Percentiles rank a stretch among this genome's conserved stretches.
These are phyloP conservation scores for Pleurotus pulmonarius DNA, from an alignment of 768 basidiomycete species.

Conservation along the genomic window DNA sequence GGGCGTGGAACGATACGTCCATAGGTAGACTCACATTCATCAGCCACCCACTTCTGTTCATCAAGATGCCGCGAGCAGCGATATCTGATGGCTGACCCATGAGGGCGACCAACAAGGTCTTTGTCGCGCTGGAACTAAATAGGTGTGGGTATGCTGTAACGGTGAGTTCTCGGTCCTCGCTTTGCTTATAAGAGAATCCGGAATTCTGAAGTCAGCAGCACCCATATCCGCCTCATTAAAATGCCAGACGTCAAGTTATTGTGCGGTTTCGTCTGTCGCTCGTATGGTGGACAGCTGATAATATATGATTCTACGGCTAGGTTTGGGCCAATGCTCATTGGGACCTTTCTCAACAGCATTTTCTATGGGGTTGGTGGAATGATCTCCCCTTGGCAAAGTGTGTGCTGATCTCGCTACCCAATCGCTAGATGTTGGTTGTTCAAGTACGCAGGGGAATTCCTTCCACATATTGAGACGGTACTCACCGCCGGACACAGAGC, in stretches of 20 bases:
- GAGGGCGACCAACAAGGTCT: too few species aligned
- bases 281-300: background rate
- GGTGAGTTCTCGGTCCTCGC: too few species aligned
- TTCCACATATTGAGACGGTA: background rate
- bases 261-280: background rate
- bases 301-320: conserved; percentile 7
- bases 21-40: too few species aligned
- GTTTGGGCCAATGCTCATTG: conserved; percentile 27
- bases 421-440: conserved; percentile 10
- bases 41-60: too few species aligned
- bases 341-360: conserved; percentile 28
- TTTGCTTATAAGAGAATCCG: too few species aligned
- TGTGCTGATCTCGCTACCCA: background rate
- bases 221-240: too few species aligned
- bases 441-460: conserved; percentile 2
- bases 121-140: too few species aligned
- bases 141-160: too few species aligned
- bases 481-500: background rate
- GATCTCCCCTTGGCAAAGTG: background rate
- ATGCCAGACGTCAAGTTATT: background rate
- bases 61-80: too few species aligned
- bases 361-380: conserved; percentile 25
- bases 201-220: too few species aligned
- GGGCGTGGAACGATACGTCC: too few species aligned
- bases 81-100: too few species aligned